Percentiles rank a stretch among this genome's conserved stretches.
Evolutionary conservation across 2,329 filamentous ascomycete genomes (phyloP).

Genomic region (Ascocoryne sarcoides): DNA sequence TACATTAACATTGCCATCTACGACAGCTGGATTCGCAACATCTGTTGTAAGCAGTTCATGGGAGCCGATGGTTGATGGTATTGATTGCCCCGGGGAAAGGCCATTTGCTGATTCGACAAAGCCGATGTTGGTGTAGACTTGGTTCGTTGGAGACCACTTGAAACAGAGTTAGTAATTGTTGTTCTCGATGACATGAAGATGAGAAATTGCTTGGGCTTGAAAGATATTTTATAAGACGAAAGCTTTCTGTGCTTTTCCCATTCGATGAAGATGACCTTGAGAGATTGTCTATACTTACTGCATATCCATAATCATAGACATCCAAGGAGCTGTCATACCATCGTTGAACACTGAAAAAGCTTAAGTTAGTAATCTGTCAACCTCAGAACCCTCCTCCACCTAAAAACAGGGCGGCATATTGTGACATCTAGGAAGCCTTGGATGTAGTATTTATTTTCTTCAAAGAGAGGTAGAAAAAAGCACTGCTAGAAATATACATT

Average conservation of each 20-base stretch:
- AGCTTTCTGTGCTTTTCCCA: too few relatives aligned
- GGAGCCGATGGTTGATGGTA: conserved; percentile 8
- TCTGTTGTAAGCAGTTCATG: conserved; percentile 7
- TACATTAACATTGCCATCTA: conserved; percentile 5
- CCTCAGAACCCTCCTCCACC: too few relatives aligned
- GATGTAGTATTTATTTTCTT: too few relatives aligned
- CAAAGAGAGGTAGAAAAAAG: too few relatives aligned
- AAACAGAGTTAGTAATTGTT: background rate
- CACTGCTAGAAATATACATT: too few relatives aligned
- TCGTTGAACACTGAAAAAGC: conserved; percentile 7
- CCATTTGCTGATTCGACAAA: background rate
- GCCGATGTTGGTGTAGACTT: background rate
- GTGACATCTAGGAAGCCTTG: too few relatives aligned
- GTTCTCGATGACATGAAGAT: too few relatives aligned
- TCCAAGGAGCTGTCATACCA: conserved; percentile 12
- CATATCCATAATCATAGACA: conserved; percentile 2
- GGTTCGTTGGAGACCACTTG: background rate
- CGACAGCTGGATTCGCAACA: conserved; percentile 9
- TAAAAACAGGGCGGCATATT: too few relatives aligned
- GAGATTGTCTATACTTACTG: background rate
- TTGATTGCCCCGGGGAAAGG: background rate
- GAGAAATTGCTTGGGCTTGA: too few relatives aligned
- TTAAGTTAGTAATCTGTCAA: too few relatives aligned
- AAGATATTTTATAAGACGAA: too few relatives aligned
- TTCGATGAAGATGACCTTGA: too few relatives aligned